Evolutionary conservation across 164 flowering plant species (phyloP).

Genomic region (Pachysandra terminalis): DNA sequence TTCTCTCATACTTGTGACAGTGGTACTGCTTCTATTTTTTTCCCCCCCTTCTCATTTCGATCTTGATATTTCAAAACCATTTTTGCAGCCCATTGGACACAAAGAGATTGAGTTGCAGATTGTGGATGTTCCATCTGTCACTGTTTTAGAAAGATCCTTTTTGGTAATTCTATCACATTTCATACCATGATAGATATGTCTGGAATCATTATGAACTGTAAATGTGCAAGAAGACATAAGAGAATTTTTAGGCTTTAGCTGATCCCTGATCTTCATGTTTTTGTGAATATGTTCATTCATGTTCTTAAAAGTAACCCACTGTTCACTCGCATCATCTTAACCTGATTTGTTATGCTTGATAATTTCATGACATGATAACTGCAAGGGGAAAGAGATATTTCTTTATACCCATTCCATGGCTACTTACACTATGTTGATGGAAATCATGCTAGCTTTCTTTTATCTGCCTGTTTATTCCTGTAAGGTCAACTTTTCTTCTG

Average conservation of each 20-base stretch:
- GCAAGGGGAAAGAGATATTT: not conserved
- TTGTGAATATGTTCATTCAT: not conserved
- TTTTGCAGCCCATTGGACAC: constrained; percentile 65
- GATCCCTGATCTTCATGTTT: constrained; percentile 1
- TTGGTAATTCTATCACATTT: constrained; percentile 41
- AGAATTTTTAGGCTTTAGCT: not conserved
- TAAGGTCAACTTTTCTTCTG: not conserved
- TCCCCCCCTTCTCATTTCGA: not conserved
- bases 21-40: not conserved
- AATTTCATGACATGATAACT: not conserved
- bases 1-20: not conserved
- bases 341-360: not conserved
- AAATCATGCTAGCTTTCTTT: not conserved
- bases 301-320: not conserved
- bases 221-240: not conserved
- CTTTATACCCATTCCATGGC: not conserved
- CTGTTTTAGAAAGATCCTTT: constrained; percentile 62
- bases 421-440: too few relatives aligned
- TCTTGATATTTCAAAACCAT: not conserved
- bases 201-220: not conserved
- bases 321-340: not conserved
- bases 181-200: not conserved
- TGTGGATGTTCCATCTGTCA: constrained; percentile 61
- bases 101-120: constrained; percentile 80
- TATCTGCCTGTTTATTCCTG: not conserved